phyloP scores from a whole-genome alignment of 306 rosid genomes.

The Gillenia trifoliata region DNA sequence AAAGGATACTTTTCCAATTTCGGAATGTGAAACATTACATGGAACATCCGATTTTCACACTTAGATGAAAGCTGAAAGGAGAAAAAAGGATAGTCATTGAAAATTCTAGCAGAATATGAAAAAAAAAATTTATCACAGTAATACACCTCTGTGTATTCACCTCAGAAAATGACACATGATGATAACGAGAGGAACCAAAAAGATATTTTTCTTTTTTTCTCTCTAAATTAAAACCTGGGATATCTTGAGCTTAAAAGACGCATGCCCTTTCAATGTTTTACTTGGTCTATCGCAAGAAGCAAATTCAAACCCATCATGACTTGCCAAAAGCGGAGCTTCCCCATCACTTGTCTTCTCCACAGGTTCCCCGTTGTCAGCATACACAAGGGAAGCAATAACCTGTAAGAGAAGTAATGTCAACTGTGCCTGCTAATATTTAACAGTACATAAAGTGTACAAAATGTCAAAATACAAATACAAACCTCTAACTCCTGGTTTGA shows the following conservation, averaged over 20 bases:
- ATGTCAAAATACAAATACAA: constrained; percentile 7
- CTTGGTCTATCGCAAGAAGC: constrained; percentile 61
- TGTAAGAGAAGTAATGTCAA: constrained; percentile 25
- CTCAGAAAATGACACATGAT: neutral
- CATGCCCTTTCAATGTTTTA: constrained; percentile 74
- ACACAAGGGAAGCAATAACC: constrained; percentile 86
- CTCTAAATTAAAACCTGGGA: constrained; percentile 61
- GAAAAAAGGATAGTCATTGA: constrained; percentile 25
- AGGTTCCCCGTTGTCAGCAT: constrained; percentile 58
- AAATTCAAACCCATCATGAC: constrained; percentile 77
- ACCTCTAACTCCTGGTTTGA: constrained; percentile 70
- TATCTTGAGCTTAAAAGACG: constrained; percentile 92
- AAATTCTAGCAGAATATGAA: constrained; percentile 12
- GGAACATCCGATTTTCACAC: constrained; percentile 80
- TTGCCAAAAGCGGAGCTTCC: constrained; percentile 83
- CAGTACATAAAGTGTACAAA: constrained; percentile 7
- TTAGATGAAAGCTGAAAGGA: constrained; percentile 87
- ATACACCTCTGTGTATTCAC: neutral
- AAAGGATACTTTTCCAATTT: constrained; percentile 59
- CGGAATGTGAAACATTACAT: constrained; percentile 58
- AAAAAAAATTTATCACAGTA: constrained; percentile 13
- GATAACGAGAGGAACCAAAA: neutral
- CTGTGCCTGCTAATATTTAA: constrained; percentile 12
- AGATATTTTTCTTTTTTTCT: neutral
- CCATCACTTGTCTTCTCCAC: constrained; percentile 78